Base-by-base conservation (phyloP, 129 eudicot species). In the Tagetes patula region DNA sequence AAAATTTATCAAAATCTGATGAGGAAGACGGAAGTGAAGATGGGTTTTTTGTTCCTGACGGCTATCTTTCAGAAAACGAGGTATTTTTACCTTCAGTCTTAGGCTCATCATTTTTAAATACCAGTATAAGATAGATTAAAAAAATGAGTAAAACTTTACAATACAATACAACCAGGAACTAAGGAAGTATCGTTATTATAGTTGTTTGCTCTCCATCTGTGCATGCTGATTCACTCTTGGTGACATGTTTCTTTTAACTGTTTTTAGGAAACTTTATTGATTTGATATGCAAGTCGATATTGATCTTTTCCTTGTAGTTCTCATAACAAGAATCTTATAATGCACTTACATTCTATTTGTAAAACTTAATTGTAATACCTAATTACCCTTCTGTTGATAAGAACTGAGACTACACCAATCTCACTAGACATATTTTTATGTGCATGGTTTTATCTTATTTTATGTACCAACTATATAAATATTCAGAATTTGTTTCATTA, bases 41-140 rank as follows among this genome's bases (percentile, higher is more conserved):
- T 79, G 92, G 96, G 58, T 94, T 94, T 74, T 90, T 94, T 77
- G 98, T 94, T 20, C 96, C 98, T 11, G 97, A 94, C 79, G 98
- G 98, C 59, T 94, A 94, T 81, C 96, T 94, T 65, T 94, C 96
- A 10, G 98, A 94, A 75, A 83, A 94, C 67, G 98, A 94, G 98
- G 96, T 94, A 86, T 32, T 63, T 47, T 65, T 47, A n/a, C 42
- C 79, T 11, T 65, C 36, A 1, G 20, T 66, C 14, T 50, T 39
- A 1, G 3, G 20, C 34, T 8, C 32, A 9, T 33, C 27, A 9
- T 12, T 8, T 20, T 37, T 4, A 52, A 52, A 13, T 13, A 64
- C 11, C 69, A 39, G 31, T 8, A 8, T 62, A 27, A 40, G 41
- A 10, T 32, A 11, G 13, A 12, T 45, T 6, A 2, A 47, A 5